Evolutionary conservation across 192 early-diverging fungal species (phyloP).

Genomic region (Oehlia diaphana): DNA sequence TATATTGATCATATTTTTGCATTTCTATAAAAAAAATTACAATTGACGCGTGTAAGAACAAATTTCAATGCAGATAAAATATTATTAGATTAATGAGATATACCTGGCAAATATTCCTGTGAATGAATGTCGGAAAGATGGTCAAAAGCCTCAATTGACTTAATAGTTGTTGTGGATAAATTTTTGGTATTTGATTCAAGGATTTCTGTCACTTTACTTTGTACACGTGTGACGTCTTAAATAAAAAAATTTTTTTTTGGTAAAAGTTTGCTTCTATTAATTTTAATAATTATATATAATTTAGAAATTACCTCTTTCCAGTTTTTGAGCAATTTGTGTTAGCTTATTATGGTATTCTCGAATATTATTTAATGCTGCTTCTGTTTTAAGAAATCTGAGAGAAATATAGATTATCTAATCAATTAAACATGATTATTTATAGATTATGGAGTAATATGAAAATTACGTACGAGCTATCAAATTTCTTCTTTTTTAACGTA

Average conservation of each 20-base stretch:
- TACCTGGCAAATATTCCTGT: slow-evolving; percentile 43
- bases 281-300: background rate
- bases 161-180: slow-evolving; percentile 32
- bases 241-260: background rate
- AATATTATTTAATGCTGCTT: background rate
- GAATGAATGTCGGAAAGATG: slow-evolving; percentile 47
- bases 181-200: slow-evolving; percentile 28
- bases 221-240: slow-evolving; percentile 7
- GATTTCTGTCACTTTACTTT: slow-evolving; percentile 18
- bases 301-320: slow-evolving; percentile 20
- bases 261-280: background rate
- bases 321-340: background rate
- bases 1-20: slow-evolving; percentile 4
- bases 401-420: background rate
- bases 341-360: background rate
- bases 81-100: background rate
- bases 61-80: background rate
- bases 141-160: slow-evolving; percentile 46
- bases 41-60: background rate
- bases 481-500: slow-evolving; percentile 20
- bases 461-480: slow-evolving; percentile 7
- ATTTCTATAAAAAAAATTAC: slow-evolving; percentile 12
- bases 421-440: background rate
- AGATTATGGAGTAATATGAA: background rate
- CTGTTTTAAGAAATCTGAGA: slow-evolving; percentile 1